Percentiles rank a stretch among this genome's conserved stretches.
These are phyloP conservation scores for Yamadazyma olivae DNA, from an alignment of 805 yeast species.

Conservation along the genomic window DNA sequence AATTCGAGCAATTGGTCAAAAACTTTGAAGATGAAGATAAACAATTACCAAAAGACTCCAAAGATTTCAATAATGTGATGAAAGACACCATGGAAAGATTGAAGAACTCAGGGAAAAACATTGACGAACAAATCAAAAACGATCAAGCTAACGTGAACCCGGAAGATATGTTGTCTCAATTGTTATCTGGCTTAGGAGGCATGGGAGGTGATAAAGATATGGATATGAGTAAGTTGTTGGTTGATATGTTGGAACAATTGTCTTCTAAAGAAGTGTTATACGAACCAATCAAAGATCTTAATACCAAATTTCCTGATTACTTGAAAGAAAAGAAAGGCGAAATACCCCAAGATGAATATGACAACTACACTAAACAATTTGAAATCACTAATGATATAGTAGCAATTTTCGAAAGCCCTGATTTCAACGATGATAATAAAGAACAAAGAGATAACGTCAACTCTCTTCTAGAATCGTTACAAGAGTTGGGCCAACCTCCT, in stretches of 20 bases:
- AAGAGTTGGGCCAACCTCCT: constrained; percentile 80
- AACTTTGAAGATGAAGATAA: constrained; percentile 37
- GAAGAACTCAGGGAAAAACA: constrained; percentile 69
- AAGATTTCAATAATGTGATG: constrained; percentile 69
- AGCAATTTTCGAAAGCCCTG: constrained; percentile 60
- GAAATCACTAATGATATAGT: constrained; percentile 60
- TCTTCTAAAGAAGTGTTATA: constrained; percentile 82
- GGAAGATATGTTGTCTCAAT: constrained; percentile 59
- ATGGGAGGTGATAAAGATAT: constrained; percentile 42
- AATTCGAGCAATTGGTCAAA: constrained; percentile 47
- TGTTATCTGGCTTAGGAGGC: constrained; percentile 49
- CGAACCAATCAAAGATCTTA: constrained; percentile 83
- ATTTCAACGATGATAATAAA: constrained; percentile 52
- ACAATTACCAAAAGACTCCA: constrained; percentile 29
- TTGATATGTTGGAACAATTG: constrained; percentile 76
- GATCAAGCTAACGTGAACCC: constrained; percentile 38
- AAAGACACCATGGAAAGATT: constrained; percentile 77
- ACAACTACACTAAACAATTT: constrained; percentile 60
- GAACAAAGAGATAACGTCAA: constrained; percentile 50
- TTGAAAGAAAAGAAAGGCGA: constrained; percentile 49
- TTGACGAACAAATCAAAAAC: constrained; percentile 56
- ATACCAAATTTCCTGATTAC: constrained; percentile 70
- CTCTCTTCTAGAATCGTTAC: constrained; percentile 60
- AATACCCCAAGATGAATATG: constrained; percentile 45
- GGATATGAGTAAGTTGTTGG: constrained; percentile 62